Evolutionary conservation across 768 basidiomycete genomes (phyloP).

Genomic region (Roridomyces roridus): DNA sequence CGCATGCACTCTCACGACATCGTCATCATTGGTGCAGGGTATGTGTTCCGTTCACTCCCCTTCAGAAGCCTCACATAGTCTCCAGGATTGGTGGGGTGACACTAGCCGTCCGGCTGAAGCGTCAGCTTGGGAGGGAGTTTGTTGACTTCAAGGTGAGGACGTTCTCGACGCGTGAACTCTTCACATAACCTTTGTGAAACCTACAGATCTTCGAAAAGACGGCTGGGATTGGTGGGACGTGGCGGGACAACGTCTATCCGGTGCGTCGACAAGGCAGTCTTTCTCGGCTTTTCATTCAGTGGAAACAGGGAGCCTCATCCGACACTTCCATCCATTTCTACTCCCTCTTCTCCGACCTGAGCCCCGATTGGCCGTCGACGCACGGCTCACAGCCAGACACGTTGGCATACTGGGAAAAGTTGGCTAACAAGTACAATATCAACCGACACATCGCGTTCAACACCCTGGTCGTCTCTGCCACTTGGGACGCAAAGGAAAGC

Average conservation of each 20-base stretch:
- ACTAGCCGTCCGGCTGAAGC: slow-evolving; percentile 8
- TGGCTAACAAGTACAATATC: slow-evolving; percentile 50
- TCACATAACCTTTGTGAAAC: not conserved
- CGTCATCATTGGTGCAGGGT: no score
- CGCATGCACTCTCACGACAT: no score
- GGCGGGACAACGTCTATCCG: slow-evolving; percentile 67
- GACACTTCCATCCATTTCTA: slow-evolving; percentile 52
- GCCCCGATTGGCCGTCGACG: slow-evolving; percentile 49
- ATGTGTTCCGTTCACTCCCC: no score
- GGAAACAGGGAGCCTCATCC: slow-evolving; percentile 54
- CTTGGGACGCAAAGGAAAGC: slow-evolving; percentile 46
- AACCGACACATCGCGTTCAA: slow-evolving; percentile 48
- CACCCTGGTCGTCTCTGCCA: slow-evolving; percentile 46
- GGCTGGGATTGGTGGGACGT: slow-evolving; percentile 56
- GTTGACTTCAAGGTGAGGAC: slow-evolving; percentile 13
- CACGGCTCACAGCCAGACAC: slow-evolving; percentile 50
- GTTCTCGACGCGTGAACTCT: slow-evolving; percentile 3
- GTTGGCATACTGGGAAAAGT: slow-evolving; percentile 46
- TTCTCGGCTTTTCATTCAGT: no score
- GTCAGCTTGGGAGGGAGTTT: slow-evolving; percentile 2
- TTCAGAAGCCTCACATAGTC: no score
- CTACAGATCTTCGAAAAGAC: slow-evolving; percentile 58
- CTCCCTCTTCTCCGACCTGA: slow-evolving; percentile 52
- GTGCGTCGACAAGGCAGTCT: slow-evolving; percentile 31
- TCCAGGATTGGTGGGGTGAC: slow-evolving; percentile 8